Percentiles rank a stretch among this genome's conserved stretches.
These are phyloP conservation scores for Nemania sp. DNA, from an alignment of 2,329 filamentous ascomycete species.

Conservation along the genomic window DNA sequence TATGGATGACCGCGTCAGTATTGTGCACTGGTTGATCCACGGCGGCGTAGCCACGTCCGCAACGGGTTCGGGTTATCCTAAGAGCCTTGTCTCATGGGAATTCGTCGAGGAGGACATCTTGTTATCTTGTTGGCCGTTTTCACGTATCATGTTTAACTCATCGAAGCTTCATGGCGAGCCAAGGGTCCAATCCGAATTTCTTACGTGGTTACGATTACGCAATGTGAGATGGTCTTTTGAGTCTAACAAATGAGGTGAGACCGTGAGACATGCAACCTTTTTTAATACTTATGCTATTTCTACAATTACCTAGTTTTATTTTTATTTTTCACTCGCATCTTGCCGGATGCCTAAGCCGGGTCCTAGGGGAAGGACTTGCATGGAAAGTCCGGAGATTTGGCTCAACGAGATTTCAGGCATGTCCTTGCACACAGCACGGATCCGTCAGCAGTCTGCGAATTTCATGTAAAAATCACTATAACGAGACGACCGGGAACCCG, in stretches of 20 bases:
- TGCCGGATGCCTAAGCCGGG: no score
- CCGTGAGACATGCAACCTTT: neutral
- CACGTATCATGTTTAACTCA: conserved; percentile 1
- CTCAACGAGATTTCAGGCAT: conserved; percentile 19
- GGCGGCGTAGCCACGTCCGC: conserved; percentile 27
- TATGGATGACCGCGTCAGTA: conserved; percentile 19
- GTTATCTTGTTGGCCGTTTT: conserved; percentile 15
- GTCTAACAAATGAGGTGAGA: conserved; percentile 18
- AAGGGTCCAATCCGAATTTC: conserved; percentile 17
- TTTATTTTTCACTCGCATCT: neutral
- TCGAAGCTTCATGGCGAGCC: neutral
- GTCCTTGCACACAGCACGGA: neutral
- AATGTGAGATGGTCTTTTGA: neutral
- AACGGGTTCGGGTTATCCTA: conserved; percentile 10
- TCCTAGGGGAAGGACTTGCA: conserved; percentile 17
- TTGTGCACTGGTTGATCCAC: conserved; percentile 18
- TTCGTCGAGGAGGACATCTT: neutral
- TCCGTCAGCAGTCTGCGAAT: neutral
- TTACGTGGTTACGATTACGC: conserved; percentile 4
- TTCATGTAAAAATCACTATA: conserved; percentile 15
- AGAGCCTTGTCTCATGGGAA: conserved; percentile 6
- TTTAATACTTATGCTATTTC: no score
- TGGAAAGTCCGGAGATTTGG: conserved; percentile 24
- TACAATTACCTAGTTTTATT: neutral
- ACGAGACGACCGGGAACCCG: conserved; percentile 30